phyloP scores from a whole-genome alignment of 1,284 basidiomycete species.

The Farysia itapuensis region DNA sequence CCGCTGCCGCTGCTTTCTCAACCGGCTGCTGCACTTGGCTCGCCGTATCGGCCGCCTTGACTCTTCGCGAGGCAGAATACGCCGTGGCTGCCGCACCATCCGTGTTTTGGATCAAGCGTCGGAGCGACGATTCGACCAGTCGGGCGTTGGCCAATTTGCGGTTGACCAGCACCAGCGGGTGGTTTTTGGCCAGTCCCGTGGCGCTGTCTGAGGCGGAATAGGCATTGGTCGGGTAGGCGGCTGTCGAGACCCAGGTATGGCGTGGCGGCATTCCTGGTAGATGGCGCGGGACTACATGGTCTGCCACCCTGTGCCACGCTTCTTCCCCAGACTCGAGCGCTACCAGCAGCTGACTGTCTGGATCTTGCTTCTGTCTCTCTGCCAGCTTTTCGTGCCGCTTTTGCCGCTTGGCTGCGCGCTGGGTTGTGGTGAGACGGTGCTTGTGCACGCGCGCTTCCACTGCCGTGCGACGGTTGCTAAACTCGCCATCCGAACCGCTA shows the following conservation, averaged over 20 bases:
- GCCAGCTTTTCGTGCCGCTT: slow-evolving; percentile 11
- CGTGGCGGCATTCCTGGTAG: slow-evolving; percentile 43
- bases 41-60: too few species aligned
- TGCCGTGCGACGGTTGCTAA: slow-evolving; percentile 15
- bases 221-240: slow-evolving; percentile 39
- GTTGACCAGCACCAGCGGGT: slow-evolving; percentile 42
- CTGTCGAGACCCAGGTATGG: slow-evolving; percentile 47
- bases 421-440: slow-evolving; percentile 18
- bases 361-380: too few species aligned
- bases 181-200: slow-evolving; percentile 6
- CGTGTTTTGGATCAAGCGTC: slow-evolving; percentile 41
- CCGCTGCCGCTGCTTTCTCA: too few species aligned
- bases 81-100: slow-evolving; percentile 32
- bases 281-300: slow-evolving; percentile 42
- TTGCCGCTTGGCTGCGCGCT: slow-evolving; percentile 5
- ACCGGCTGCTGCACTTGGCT: too few species aligned
- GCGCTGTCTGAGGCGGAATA: slow-evolving; percentile 5
- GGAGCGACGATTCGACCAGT: slow-evolving; percentile 44
- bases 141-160: slow-evolving; percentile 48
- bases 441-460: slow-evolving; percentile 21
- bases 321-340: slow-evolving; percentile 26
- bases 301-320: slow-evolving; percentile 37
- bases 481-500: slow-evolving; percentile 23
- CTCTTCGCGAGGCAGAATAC: neutral
- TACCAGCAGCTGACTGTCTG: slow-evolving; percentile 11